Percentiles rank a stretch among this genome's conserved stretches.
Conservation (phyloP, 1,284 basidiomycete genomes). For the Apiotrichum akiyoshidainum region DNA sequence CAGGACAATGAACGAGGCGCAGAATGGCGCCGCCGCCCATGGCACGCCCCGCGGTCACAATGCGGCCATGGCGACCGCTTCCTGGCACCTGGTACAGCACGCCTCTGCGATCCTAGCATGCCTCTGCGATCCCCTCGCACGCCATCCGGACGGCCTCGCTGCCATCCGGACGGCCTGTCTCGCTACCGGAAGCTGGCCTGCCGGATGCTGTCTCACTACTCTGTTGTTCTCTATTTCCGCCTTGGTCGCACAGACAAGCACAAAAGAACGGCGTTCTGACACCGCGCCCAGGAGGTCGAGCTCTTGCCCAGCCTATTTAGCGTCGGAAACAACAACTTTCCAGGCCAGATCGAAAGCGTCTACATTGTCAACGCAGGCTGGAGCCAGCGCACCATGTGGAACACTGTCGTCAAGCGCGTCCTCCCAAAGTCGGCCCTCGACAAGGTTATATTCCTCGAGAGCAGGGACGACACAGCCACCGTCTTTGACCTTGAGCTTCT, state of each 20-base stretch:
- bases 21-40: neutral
- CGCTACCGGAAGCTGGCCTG: no score
- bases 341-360: slow-evolving; percentile 47
- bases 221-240: neutral
- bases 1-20: neutral
- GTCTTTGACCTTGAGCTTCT: slow-evolving; percentile 38
- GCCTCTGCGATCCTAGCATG: no score
- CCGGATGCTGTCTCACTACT: no score
- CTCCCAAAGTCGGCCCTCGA: slow-evolving; percentile 53
- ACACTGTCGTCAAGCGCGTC: slow-evolving; percentile 50
- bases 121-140: no score
- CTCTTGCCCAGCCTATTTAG: slow-evolving; percentile 44
- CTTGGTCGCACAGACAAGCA: neutral
- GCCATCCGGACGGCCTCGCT: no score
- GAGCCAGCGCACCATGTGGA: slow-evolving; percentile 55
- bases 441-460: slow-evolving; percentile 51
- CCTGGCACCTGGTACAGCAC: no score
- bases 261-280: slow-evolving; percentile 5
- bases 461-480: slow-evolving; percentile 22
- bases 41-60: no score
- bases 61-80: no score
- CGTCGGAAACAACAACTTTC: slow-evolving; percentile 47
- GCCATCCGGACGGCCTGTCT: no score
- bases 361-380: slow-evolving; percentile 55
- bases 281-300: slow-evolving; percentile 44